Percentiles rank a stretch among this genome's conserved stretches.
Evolutionary conservation across 441 rosid genomes (phyloP).

Genomic region (Corymbia calophylla): DNA sequence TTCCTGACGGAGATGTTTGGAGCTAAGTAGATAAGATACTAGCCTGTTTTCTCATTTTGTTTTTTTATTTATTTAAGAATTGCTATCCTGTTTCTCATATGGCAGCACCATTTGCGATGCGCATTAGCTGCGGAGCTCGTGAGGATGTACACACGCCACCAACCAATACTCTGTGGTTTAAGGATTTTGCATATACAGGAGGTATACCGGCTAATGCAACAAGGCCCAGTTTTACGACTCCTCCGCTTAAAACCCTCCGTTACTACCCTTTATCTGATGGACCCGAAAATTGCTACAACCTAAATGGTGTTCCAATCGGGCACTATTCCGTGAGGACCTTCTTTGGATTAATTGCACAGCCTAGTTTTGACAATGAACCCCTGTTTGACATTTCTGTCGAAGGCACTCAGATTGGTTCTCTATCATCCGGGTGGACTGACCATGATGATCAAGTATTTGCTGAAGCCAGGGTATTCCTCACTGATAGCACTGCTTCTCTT

Average conservation of each 20-base stretch:
- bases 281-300: constrained; percentile 78
- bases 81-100: constrained; percentile 5
- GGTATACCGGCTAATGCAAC: constrained; percentile 72
- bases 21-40: not conserved
- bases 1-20: not conserved
- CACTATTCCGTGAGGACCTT: constrained; percentile 79
- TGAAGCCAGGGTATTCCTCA: constrained; percentile 73
- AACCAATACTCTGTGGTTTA: constrained; percentile 81
- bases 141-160: constrained; percentile 50
- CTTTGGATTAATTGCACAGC: constrained; percentile 44
- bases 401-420: constrained; percentile 75
- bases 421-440: constrained; percentile 78
- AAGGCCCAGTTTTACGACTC: constrained; percentile 45
- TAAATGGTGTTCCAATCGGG: constrained; percentile 64
- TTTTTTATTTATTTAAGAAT: not conserved
- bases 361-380: constrained; percentile 64
- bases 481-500: constrained; percentile 58
- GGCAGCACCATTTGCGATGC: constrained; percentile 81
- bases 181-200: constrained; percentile 92
- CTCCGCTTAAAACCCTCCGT: constrained; percentile 66
- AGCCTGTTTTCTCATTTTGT: not conserved
- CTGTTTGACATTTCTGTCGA: constrained; percentile 82
- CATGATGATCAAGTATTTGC: constrained; percentile 75
- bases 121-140: constrained; percentile 92
- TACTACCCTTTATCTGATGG: constrained; percentile 89